phyloP scores from a whole-genome alignment of 2,329 filamentous ascomycete species.

The Colletotrichum sp. region DNA sequence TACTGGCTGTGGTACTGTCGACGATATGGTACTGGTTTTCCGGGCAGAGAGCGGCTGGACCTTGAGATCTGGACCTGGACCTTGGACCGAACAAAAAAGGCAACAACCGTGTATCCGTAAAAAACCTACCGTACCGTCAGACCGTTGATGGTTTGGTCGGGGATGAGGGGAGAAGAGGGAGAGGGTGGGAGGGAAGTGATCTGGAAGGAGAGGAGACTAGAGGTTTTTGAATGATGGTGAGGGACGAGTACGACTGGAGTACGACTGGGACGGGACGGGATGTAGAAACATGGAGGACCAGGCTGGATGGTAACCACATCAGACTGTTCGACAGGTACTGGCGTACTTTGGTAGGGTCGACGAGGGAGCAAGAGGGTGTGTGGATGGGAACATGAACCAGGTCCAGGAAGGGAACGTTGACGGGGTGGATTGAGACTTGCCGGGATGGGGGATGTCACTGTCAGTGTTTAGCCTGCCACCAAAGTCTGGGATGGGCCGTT shows the following conservation, averaged over 20 bases:
- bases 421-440: conserved; percentile 17
- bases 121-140: conserved; percentile 20
- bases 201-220: conserved; percentile 26
- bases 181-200: conserved; percentile 20
- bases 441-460: conserved; percentile 15
- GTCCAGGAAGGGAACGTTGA: conserved; percentile 17
- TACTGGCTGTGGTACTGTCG: not conserved
- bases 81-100: conserved; percentile 4
- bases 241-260: conserved; percentile 18
- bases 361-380: not conserved
- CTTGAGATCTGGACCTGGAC: conserved; percentile 4
- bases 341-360: not conserved
- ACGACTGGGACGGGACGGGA: not conserved
- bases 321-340: not conserved
- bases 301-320: conserved; percentile 1
- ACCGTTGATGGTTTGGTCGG: conserved; percentile 21
- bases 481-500: not conserved
- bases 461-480: not conserved
- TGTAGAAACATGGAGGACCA: conserved; percentile 1
- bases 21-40: not conserved
- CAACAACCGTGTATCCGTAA: not conserved
- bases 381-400: conserved; percentile 14
- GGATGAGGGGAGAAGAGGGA: conserved; percentile 33
- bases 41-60: conserved; percentile 12
- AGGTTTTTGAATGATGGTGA: conserved; percentile 43